These are phyloP conservation scores for Vitis riparia DNA, from an alignment of 164 flowering plant genomes.

Conservation along the genomic window DNA sequence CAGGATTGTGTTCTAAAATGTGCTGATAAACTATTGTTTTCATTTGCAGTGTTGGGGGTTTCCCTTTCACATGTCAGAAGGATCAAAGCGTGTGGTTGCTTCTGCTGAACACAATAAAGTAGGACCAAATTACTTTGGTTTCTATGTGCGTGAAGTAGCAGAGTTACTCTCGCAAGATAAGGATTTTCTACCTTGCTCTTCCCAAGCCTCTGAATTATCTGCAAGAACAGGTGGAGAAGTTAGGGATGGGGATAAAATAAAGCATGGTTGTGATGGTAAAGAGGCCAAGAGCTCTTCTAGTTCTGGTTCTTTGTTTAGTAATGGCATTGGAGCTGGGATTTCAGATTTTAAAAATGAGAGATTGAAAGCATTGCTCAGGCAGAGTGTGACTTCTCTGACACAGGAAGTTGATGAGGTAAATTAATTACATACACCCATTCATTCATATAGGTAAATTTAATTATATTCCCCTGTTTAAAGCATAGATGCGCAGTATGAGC, in stretches of 20 bases:
- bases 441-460: neutral
- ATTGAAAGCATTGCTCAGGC: slow-evolving; percentile 47
- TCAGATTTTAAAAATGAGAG: slow-evolving; percentile 47
- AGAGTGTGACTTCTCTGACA: slow-evolving; percentile 42
- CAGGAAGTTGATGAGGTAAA: slow-evolving; percentile 77
- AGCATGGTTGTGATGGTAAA: slow-evolving; percentile 3
- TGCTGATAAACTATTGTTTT: no score
- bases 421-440: neutral
- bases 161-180: slow-evolving; percentile 45
- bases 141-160: slow-evolving; percentile 39
- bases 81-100: slow-evolving; percentile 16
- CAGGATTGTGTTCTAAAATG: no score
- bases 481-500: no score
- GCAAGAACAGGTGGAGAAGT: slow-evolving; percentile 4
- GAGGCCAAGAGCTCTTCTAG: slow-evolving; percentile 9
- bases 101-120: slow-evolving; percentile 21
- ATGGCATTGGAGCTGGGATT: slow-evolving; percentile 40
- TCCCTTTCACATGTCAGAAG: slow-evolving; percentile 31
- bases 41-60: neutral
- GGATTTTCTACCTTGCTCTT: slow-evolving; percentile 21
- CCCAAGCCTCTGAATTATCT: slow-evolving; percentile 16
- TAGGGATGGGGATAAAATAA: slow-evolving; percentile 4
- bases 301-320: slow-evolving; percentile 32
- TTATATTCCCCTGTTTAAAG: no score
- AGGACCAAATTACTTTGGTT: slow-evolving; percentile 63